Percentiles rank a stretch among this genome's conserved stretches.
These are phyloP conservation scores for Ogataea nakhonphanomensis DNA, from an alignment of 805 yeast species.

Conservation along the genomic window DNA sequence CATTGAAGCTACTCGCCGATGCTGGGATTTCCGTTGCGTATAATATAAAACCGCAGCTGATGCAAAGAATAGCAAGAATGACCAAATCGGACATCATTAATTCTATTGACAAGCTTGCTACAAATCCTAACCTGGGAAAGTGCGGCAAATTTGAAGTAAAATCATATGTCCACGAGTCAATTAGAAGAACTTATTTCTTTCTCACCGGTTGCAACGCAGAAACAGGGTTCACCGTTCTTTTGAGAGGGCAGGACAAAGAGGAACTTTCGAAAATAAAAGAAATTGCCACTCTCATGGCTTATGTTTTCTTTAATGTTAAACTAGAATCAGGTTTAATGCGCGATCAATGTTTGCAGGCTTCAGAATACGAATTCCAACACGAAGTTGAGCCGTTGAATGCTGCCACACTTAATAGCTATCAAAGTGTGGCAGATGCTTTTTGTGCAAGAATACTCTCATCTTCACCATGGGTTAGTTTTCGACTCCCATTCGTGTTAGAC, in stretches of 20 bases:
- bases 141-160: conserved; percentile 72
- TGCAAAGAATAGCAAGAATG: conserved; percentile 71
- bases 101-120: conserved; percentile 80
- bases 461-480: conserved; percentile 80
- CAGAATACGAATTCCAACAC: conserved; percentile 29
- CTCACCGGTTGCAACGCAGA: conserved; percentile 72
- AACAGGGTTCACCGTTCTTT: conserved; percentile 77
- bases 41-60: conserved; percentile 75
- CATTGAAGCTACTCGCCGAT: conserved; percentile 64
- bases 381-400: conserved; percentile 18
- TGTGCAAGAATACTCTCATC: conserved; percentile 62
- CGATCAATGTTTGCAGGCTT: conserved; percentile 59
- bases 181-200: conserved; percentile 69
- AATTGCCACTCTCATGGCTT: conserved; percentile 75
- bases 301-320: conserved; percentile 71
- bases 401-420: conserved; percentile 25
- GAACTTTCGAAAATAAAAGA: conserved; percentile 65
- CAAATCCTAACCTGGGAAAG: conserved; percentile 66
- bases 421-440: conserved; percentile 32
- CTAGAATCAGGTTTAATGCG: conserved; percentile 74
- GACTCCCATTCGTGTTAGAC: conserved; percentile 47
- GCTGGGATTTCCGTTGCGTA: conserved; percentile 80
- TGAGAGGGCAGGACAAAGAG: conserved; percentile 75
- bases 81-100: conserved; percentile 83
- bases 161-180: conserved; percentile 53